Evolutionary conservation across 257 asterid genomes (phyloP).

Genomic region (Leonotis leonurus): DNA sequence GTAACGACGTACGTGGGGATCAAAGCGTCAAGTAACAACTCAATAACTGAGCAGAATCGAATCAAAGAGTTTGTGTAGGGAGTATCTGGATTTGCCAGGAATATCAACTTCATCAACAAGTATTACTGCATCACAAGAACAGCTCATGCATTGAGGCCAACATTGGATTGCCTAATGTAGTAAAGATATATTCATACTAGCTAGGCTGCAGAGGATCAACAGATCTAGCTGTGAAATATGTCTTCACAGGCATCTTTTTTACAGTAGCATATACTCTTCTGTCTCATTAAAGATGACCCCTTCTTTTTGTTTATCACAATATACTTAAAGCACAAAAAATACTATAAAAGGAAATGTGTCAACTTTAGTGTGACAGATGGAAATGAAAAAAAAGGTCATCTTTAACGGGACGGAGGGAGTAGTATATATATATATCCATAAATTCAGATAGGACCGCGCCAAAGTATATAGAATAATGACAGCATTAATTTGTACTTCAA

Average conservation of each 20-base stretch:
- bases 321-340: no score
- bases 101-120: constrained; percentile 44
- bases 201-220: neutral
- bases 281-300: no score
- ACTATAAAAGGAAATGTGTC: no score
- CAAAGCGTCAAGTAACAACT: constrained; percentile 51
- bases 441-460: no score
- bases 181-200: neutral
- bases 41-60: neutral
- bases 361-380: no score
- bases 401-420: no score
- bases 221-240: neutral
- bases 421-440: no score
- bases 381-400: no score
- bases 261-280: no score
- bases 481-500: no score
- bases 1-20: constrained; percentile 51
- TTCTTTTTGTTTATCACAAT: no score
- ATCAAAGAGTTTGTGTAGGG: constrained; percentile 26
- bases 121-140: constrained; percentile 34
- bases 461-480: no score
- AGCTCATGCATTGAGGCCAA: constrained; percentile 18
- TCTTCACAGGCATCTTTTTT: neutral
- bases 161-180: constrained; percentile 21
- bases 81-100: constrained; percentile 48